Percentiles rank a stretch among this genome's conserved stretches.
phyloP scores from a whole-genome alignment of 176 grass and related monocot genomes.

The Aegilops speltoides region DNA sequence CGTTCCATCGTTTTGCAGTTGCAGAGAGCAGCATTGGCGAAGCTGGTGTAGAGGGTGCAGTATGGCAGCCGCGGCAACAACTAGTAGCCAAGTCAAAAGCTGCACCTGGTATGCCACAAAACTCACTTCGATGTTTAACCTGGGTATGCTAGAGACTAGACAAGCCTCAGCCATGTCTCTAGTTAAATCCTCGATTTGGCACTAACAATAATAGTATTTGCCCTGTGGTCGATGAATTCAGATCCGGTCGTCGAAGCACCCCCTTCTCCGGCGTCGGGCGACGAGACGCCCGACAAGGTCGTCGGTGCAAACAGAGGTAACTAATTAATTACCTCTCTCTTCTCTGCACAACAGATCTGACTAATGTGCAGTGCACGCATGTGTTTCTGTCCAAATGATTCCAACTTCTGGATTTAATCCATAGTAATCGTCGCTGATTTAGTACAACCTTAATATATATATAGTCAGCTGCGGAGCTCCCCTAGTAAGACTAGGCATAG shows the following conservation, averaged over 20 bases:
- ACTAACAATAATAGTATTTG: neutral
- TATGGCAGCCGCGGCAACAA: neutral
- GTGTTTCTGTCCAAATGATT: neutral
- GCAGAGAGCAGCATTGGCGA: too few relatives aligned
- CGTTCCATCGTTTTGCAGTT: conserved; percentile 5
- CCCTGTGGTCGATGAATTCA: neutral
- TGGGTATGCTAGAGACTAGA: too few relatives aligned
- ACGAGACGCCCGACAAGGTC: neutral
- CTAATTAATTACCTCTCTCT: neutral
- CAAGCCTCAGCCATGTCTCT: neutral
- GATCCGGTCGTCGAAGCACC: neutral
- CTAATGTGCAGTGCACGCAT: neutral
- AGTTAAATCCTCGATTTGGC: neutral
- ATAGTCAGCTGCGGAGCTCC: too few relatives aligned
- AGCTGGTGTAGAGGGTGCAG: too few relatives aligned
- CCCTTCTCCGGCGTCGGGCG: neutral
- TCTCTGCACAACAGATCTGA: neutral
- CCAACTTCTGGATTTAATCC: too few relatives aligned
- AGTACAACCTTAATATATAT: too few relatives aligned
- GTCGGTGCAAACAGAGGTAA: neutral
- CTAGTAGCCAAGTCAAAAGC: neutral
- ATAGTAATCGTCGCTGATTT: too few relatives aligned
- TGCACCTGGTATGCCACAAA: neutral
- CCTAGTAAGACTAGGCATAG: too few relatives aligned
- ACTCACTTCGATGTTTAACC: too few relatives aligned